Base-by-base conservation (phyloP, 1,139 yeast species). In the Lizanozyma gosingica region DNA sequence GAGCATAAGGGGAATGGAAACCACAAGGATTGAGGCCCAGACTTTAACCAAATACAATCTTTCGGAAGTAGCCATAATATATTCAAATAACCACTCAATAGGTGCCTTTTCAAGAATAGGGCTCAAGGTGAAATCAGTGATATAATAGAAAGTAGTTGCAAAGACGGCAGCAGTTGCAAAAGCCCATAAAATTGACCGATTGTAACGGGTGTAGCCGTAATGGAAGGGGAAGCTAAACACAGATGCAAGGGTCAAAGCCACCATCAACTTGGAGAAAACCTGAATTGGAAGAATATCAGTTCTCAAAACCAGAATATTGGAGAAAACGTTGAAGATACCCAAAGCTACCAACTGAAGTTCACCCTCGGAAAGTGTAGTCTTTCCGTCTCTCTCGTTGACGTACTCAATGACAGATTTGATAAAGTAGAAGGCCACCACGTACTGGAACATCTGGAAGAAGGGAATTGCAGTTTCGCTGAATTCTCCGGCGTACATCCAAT, bases 251-350 rank as follows among this genome's bases (percentile, higher is more conserved):
- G 62, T 39, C 36, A 62, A 45, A 39, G 63, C 51, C 18, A 57
- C 49, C 2, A 62, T 33, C 35, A 67, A 52, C 45, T 64, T 65
- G 42, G 65, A 71, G 41, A 65, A 57, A 17, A 67, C 63, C 14
- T 9, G 36, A 8, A 18, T 29, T 3, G 37, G 29, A 22, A 22
- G 29, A 22, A 22, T 22, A 6, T 6, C 9, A 22, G 29, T 22
- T 6, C 11, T 22, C 11, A 22, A 6, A 22, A 22, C 11, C 29
- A 22, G 29, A 22, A 22, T 6, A 22, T 22, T 22, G 11, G 9
- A 6, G 11, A 22, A 22, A 11, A 22, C 11, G 29, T 22, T 22
- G 11, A 22, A 22, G 9, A 22, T 6, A 22, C 9, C 29, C 29
- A 22, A 22, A 6, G 29, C 6, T 6, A 22, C 29, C 29, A 22